phyloP scores from a whole-genome alignment of 1,139 yeast genomes.

The Torulaspora pretoriensis region DNA sequence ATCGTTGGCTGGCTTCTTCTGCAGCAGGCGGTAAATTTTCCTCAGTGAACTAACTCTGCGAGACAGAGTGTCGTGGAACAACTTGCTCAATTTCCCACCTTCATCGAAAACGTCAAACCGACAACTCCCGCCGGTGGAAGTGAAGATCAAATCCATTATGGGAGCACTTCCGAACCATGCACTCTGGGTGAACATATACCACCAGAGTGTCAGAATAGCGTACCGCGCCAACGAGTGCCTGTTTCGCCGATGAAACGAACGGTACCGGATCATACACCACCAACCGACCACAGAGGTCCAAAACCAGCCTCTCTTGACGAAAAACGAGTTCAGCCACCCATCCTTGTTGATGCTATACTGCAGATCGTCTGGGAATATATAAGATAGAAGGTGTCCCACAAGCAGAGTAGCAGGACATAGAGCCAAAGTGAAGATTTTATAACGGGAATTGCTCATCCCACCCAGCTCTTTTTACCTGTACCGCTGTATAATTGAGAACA shows the following conservation, averaged over 20 bases:
- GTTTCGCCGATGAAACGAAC: conserved; percentile 7
- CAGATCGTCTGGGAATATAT: conserved; percentile 10
- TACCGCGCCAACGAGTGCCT: conserved; percentile 18
- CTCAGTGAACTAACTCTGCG: conserved; percentile 21
- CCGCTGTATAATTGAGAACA: not conserved
- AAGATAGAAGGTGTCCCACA: conserved; percentile 31
- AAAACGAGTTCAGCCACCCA: conserved; percentile 56
- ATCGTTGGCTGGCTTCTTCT: conserved; percentile 6
- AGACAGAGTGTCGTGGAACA: conserved; percentile 26
- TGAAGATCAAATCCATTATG: conserved; percentile 79
- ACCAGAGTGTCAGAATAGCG: conserved; percentile 28
- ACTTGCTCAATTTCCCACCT: conserved; percentile 17
- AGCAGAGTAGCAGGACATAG: conserved; percentile 33
- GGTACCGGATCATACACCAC: conserved; percentile 25
- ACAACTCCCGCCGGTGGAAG: conserved; percentile 81
- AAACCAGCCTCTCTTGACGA: conserved; percentile 89
- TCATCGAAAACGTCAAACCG: conserved; percentile 27
- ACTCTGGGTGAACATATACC: conserved; percentile 34
- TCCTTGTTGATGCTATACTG: conserved; percentile 25
- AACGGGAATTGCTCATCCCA: conserved; percentile 9
- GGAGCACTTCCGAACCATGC: conserved; percentile 42
- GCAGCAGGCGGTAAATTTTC: conserved; percentile 19
- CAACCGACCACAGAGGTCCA: conserved; percentile 66
- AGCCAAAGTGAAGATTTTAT: conserved; percentile 24
- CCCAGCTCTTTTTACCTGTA: not conserved